Percentiles rank a stretch among this genome's conserved stretches.
phyloP scores from a whole-genome alignment of 176 grass and related monocot species.

The Cymbopogon citratus region DNA sequence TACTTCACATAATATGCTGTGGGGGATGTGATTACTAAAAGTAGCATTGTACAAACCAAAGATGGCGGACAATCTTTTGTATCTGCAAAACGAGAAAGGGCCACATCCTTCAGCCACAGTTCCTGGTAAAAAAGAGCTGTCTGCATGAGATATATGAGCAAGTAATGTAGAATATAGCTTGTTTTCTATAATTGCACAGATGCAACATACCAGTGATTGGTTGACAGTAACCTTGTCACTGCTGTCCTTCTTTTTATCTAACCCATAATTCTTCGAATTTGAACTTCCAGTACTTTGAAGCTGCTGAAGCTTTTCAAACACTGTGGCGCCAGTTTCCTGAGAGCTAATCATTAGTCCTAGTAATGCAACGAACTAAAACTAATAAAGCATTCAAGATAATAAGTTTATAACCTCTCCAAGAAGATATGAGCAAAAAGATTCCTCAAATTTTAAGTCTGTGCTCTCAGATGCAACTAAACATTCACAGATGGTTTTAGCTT shows the following conservation, averaged over 20 bases:
- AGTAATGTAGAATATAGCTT: not conserved
- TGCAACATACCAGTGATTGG: slow-evolving; percentile 68
- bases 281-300: slow-evolving; percentile 64
- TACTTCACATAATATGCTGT: slow-evolving; percentile 16
- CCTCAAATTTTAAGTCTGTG: slow-evolving; percentile 81
- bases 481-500: slow-evolving; percentile 81
- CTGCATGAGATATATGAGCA: slow-evolving; percentile 38
- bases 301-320: slow-evolving; percentile 82
- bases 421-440: slow-evolving; percentile 84
- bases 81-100: slow-evolving; percentile 69
- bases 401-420: slow-evolving; percentile 77
- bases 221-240: slow-evolving; percentile 60
- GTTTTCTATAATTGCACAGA: not conserved
- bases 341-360: slow-evolving; percentile 26
- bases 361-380: slow-evolving; percentile 13
- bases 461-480: slow-evolving; percentile 79
- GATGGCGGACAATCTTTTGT: slow-evolving; percentile 74
- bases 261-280: slow-evolving; percentile 49
- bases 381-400: slow-evolving; percentile 13
- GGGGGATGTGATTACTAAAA: slow-evolving; percentile 28
- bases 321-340: slow-evolving; percentile 59
- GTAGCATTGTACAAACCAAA: slow-evolving; percentile 53
- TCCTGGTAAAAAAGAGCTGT: slow-evolving; percentile 54
- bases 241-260: slow-evolving; percentile 47
- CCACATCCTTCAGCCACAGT: slow-evolving; percentile 82